Evolutionary conservation across 2,329 filamentous ascomycete species (phyloP), one percentile per base, ranked within the genome.

Genomic region (Coniochaeta sp.): DNA sequence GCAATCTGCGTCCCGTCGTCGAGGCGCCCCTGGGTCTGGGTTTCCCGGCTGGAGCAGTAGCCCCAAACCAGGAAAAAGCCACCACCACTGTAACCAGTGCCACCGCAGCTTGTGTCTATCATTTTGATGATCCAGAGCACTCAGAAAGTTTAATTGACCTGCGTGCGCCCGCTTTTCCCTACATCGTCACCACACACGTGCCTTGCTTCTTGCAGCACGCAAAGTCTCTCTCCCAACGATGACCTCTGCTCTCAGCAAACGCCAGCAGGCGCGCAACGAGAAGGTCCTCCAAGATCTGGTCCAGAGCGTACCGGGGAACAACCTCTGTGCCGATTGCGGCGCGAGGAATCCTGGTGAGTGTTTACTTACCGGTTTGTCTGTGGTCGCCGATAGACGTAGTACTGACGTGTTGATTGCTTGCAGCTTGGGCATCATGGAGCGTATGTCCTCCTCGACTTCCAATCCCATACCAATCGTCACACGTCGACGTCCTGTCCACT

Each of bases 191-290:
- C 38, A 24, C 38, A 30, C 27, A 14, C 38, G 38, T 42, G 38
- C 38, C 14, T 22, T 3, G 6, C 38, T 9, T 42, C 38, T 4
- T 26, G 18, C 6, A 42, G 12, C n/a, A n/a, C n/a, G n/a, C n/a
- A n/a, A n/a, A n/a, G n/a, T n/a, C n/a, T n/a, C n/a, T n/a, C n/a
- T n/a, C 18, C 27, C 45, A 48, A 6, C 45, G n/a, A 66, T 66
- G 88, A 80, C 88, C 52, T 78, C 81, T 51, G 77, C 83, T 42
- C 77, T 95, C 68, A 96, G 86, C 77, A 99, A 97, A 80, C 90
- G 94, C 72, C 90, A 96, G 75, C 92, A 96, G 79, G 90, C 88
- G 77, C 91, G 94, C 72, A 96, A 99, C 71, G 94, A 99, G 76
- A 89, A 89, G 67, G 77, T 83, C 52, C 78, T 99, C 59, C 90